Evolutionary conservation across 2,329 filamentous ascomycete genomes (phyloP), one percentile per base, ranked within the genome.

Genomic region (Leptographium procerum): DNA sequence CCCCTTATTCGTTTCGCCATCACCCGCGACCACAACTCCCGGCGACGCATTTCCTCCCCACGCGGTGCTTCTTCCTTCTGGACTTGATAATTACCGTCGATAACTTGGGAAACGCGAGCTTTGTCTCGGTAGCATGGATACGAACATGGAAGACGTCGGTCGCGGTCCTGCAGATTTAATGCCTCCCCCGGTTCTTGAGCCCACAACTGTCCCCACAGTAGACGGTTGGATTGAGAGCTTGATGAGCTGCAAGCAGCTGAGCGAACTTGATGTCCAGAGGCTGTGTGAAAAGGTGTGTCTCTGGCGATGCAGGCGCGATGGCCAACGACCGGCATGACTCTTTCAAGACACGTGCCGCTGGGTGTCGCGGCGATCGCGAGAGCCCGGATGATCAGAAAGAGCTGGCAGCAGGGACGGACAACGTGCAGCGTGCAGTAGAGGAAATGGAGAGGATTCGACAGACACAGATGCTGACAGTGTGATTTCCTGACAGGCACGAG

Each of bases 201-300:
- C 92, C 58, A 86, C 91, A 61, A 89, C 91, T 66, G 94, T 96
- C 77, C 85, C 88, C 62, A 96, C 90, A 61, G 81, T 99, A 63
- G 94, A 99, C 72, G 91, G 91, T 70, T 99, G 94, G 94, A 97
- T 99, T 71, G 92, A 96, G 81, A 91, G 83, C 77, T 80, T 99
- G 75, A 97, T 99, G 92, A 85, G 77, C 71, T 99, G 94, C 88
- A 99, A 99, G 80, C 94, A 97, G 81, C 81, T 99, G 73, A 85
- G 89, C 62, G 94, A 99, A 78, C 80, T 83, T 64, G 94, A 99
- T 72, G 94, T 99, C 63, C 90, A 95, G 77, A 87, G 92, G 73
- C 84, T 99, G 70, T 99, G 94, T 79, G 94, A 97, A 72, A 95
- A 96, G 87, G 92, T 95, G 76, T 69, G 84, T 65, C 14, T 51